Evolutionary conservation across 352 stramenopile genomes (phyloP).

Genomic region (Globisporangium okanoganense): DNA sequence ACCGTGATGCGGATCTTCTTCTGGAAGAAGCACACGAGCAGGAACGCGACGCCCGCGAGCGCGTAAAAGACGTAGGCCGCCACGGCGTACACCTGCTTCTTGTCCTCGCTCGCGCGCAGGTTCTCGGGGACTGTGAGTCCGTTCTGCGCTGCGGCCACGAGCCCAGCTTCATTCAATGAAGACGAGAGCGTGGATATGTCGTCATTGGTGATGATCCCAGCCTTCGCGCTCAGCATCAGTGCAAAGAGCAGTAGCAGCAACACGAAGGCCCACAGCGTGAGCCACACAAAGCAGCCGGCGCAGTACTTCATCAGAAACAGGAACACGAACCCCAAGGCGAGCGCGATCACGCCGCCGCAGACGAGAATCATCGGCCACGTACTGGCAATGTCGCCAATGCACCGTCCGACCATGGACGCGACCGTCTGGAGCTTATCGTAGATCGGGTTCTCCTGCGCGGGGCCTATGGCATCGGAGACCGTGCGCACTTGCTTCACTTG

Average conservation of each 20-base stretch:
- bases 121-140: slow-evolving; percentile 47
- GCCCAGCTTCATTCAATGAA: slow-evolving; percentile 31
- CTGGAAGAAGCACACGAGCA: slow-evolving; percentile 83
- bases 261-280: slow-evolving; percentile 65
- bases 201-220: slow-evolving; percentile 49
- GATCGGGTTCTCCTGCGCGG: slow-evolving; percentile 68
- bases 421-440: slow-evolving; percentile 63
- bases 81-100: slow-evolving; percentile 51
- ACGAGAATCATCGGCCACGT: slow-evolving; percentile 51
- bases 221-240: slow-evolving; percentile 72
- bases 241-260: slow-evolving; percentile 64
- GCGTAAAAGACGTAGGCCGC: slow-evolving; percentile 65
- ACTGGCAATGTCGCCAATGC: slow-evolving; percentile 68
- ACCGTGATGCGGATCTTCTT: slow-evolving; percentile 78
- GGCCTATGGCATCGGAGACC: slow-evolving; percentile 43
- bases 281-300: slow-evolving; percentile 71
- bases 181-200: slow-evolving; percentile 42
- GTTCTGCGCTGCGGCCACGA: slow-evolving; percentile 35
- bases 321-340: slow-evolving; percentile 64
- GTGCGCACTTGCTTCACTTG: slow-evolving; percentile 67
- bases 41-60: slow-evolving; percentile 50
- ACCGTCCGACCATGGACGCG: slow-evolving; percentile 41
- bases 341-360: slow-evolving; percentile 37
- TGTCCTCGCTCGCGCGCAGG: slow-evolving; percentile 48
- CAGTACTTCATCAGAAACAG: slow-evolving; percentile 70